These are phyloP conservation scores for Sugiyamaella boreocaroliniensis DNA, from an alignment of 805 yeast genomes.

Conservation along the genomic window DNA sequence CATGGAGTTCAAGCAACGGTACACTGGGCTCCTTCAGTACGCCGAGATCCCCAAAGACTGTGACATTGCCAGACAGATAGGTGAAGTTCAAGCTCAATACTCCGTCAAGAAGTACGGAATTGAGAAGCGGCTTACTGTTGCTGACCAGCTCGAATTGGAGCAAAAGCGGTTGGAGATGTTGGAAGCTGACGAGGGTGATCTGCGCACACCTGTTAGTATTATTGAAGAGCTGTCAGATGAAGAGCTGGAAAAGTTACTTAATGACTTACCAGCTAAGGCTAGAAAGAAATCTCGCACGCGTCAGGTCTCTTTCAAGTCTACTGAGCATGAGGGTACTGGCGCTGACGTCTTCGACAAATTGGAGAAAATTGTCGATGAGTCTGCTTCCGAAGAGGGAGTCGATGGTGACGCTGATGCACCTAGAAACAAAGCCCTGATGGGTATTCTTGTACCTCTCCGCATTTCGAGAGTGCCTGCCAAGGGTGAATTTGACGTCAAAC, in stretches of 20 bases:
- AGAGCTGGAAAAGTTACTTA: conserved; percentile 30
- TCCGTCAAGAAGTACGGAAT: conserved; percentile 30
- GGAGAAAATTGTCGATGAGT: conserved; percentile 27
- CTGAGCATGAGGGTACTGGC: conserved; percentile 31
- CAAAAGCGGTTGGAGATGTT: conserved; percentile 51
- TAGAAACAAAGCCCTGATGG: conserved; percentile 21
- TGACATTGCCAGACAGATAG: conserved; percentile 45
- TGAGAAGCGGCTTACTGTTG: conserved; percentile 46
- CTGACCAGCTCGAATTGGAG: conserved; percentile 72
- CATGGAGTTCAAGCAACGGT: conserved; percentile 75
- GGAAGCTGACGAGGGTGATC: conserved; percentile 40
- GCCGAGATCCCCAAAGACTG: conserved; percentile 48
- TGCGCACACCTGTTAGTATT: conserved; percentile 68
- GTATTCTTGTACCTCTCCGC: conserved; percentile 57
- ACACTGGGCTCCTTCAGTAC: conserved; percentile 60
- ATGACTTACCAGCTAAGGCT: conserved; percentile 19
- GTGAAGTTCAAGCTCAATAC: conserved; percentile 43
- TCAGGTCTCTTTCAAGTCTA: conserved; percentile 17
- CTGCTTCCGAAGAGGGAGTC: conserved; percentile 9
- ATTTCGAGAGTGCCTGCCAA: conserved; percentile 69
- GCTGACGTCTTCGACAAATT: conserved; percentile 19
- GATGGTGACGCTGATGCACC: conserved; percentile 18
- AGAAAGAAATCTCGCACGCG: neutral
- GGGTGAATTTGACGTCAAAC: conserved; percentile 77
- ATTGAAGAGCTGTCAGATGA: conserved; percentile 20